Base-by-base conservation (phyloP, 495 filamentous ascomycete genomes). In the Chaetomidium leptoderma region DNA sequence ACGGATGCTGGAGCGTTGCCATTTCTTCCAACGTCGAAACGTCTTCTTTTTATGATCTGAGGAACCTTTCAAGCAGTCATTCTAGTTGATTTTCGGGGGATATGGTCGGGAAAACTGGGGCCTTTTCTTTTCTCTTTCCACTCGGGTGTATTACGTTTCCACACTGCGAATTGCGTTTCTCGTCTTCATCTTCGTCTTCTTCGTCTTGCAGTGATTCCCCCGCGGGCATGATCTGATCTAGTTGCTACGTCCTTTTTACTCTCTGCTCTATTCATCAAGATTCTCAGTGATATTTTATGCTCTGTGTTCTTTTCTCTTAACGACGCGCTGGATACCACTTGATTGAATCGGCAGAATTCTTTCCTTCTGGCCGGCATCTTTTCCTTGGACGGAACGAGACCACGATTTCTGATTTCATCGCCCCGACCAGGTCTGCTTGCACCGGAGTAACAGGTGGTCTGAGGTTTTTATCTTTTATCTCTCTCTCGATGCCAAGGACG, bases 201-300 rank as follows among this genome's bases (percentile, higher is more conserved):
- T 55, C 43, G 11, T 46, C 50, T 66, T 60, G 45, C 56, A 58
- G 64, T 63, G 61, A 62, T 66, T 58, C 59, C 51, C 45, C 48
- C 42, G 42, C 48, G 37, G 55, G 57, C 59, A 64, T 58, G 55
- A 59, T 61, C 55, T 58, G 32, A 27, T 59, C 44, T 52, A 40
- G 44, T 55, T 43, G 42, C 19, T 46, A 42, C 30, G 23, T 63
- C 61, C 42, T 61, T 66, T 63, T 58, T 59, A 7, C 57, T 66
- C 62, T 67, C 42, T 52, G 21, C 50, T 62, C 50, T 61, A 51
- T 42, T 62, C 40, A 61, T 32, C n/a, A 29, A 40, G 6, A 16
- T 26, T 72, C 52, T 65, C 60, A 58, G 63, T 74, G 64, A 70
- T n/a, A 70, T 43, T 68, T 21, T 21, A 47, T 37, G 39, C 29